Evolutionary conservation across 257 asterid species (phyloP), one percentile per base, ranked within the genome.

Genomic region (Agastache rugosa): DNA sequence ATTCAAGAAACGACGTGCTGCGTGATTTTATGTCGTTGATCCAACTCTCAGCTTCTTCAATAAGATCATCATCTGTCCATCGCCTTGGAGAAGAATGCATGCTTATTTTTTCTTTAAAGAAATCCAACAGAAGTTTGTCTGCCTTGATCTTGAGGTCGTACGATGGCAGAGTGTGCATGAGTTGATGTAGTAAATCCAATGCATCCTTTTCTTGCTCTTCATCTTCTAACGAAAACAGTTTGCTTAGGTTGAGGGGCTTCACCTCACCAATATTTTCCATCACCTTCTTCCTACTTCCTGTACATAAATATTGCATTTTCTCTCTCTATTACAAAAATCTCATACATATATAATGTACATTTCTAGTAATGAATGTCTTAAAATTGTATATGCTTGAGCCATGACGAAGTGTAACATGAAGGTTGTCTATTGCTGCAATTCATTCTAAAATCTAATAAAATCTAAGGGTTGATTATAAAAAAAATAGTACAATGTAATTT

Each of bases 241-340:
- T 79, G 17, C 76, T 76, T 44, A 91, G 71, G 72, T 83, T 85
- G 23, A 85, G 22, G 2, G 91, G 96, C 73, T 89, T 86, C 29
- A 89, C 75, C 35, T 77, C 67, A 78, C 84, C 74, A 29, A 29
- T 29, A 0, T 29, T 29, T 29, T 29, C 34, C 34, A 29, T 29
- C 34, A 29, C 34, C 34, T 29, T 29, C 34, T 85, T 88, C 75
- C 82, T 83, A 19, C 83, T 83, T 27, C 87, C 97, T 91, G 80
- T 14, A 34, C 68, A 75, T 3, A 29, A 29, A 29, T 29, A 29
- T 29, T 29, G 34, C n/a, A n/a, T n/a, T n/a, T n/a, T n/a, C n/a
- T n/a, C n/a, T n/a, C n/a, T n/a, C n/a, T n/a, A n/a, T n/a, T n/a
- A n/a, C n/a, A n/a, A n/a, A n/a, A n/a, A n/a, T n/a, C n/a, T n/a